Base-by-base conservation (phyloP, 1,139 yeast species). In the Lodderomyces orthopsilosis region DNA sequence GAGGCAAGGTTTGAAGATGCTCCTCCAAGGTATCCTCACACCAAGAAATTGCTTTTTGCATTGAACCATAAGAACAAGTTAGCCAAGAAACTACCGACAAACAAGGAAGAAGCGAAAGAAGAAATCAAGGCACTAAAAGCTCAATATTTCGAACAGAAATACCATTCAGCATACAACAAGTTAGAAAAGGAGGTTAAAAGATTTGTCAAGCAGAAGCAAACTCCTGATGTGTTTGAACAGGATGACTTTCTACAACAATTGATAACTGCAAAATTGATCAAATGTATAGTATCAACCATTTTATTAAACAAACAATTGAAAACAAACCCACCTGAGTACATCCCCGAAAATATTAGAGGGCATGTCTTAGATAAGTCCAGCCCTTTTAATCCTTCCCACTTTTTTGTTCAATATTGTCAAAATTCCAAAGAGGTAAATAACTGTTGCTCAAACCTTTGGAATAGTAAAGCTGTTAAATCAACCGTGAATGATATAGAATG, bases 381-480 rank as follows among this genome's bases (percentile, higher is more conserved):
- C 40, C 41, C 54, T 1, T 45, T 56, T 19, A 73, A 79, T 51
- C 83, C 85, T 0, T 66, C 75, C 33, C 57, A 63, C 24, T 79
- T 81, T 59, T 78, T 77, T 58, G 77, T 75, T 33, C 53, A 50
- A 6, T 57, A 66, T 51, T 72, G 77, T 52, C 75, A 77, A 39
- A 61, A 67, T 57, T 58, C 70, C 40, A 59, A 66, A 51, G 64
- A 55, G 27, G 48, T 74, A 45, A 68, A 78, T 58, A 68, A 72
- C 51, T 56, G 76, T 48, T 67, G 80, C 17, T 82, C 89, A 3
- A 75, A 72, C 45, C 48, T 85, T 14, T 79, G 84, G 76, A 85
- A 85, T 53, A 69, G 71, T 45, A 77, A 78, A 44, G 65, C 67
- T 6, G 62, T 82, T 13, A 80, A 78, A 52, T 65, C 64, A 13